phyloP scores from a whole-genome alignment of 2,329 filamentous ascomycete species.

The Coccinonectria pachysandricola region DNA sequence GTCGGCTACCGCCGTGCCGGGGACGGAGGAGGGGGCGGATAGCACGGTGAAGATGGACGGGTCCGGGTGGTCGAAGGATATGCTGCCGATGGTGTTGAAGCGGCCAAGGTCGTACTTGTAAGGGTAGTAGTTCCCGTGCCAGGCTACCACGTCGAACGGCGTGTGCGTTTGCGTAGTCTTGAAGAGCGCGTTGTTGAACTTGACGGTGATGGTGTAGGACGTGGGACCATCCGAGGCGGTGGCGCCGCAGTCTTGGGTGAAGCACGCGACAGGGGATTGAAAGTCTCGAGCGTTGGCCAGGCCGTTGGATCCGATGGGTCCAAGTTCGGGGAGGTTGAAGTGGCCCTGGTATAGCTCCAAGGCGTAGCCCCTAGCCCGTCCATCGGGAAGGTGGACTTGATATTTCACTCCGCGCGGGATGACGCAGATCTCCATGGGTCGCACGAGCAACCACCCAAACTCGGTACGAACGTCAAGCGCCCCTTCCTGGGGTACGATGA shows the following conservation, averaged over 20 bases:
- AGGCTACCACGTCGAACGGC: conserved; percentile 70
- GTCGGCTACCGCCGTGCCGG: conserved; percentile 57
- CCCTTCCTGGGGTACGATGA: conserved; percentile 68
- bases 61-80: conserved; percentile 69
- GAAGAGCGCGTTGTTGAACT: conserved; percentile 60
- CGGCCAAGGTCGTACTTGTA: conserved; percentile 74
- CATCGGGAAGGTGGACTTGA: conserved; percentile 54
- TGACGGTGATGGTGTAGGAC: conserved; percentile 44
- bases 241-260: conserved; percentile 47
- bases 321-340: conserved; percentile 61
- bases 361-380: conserved; percentile 60
- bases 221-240: conserved; percentile 27
- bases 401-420: conserved; percentile 67
- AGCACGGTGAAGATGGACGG: conserved; percentile 68
- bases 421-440: conserved; percentile 68
- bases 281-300: conserved; percentile 71
- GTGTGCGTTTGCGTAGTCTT: conserved; percentile 55
- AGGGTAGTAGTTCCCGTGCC: conserved; percentile 72
- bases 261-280: conserved; percentile 58
- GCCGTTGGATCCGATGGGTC: conserved; percentile 63
- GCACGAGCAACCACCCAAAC: conserved; percentile 62
- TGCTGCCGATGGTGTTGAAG: conserved; percentile 64
- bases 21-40: conserved; percentile 48
- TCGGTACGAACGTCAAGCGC: conserved; percentile 68
- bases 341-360: conserved; percentile 66